These are phyloP conservation scores for Malassezia japonica DNA, from an alignment of 1,284 basidiomycete species.

Conservation along the genomic window DNA sequence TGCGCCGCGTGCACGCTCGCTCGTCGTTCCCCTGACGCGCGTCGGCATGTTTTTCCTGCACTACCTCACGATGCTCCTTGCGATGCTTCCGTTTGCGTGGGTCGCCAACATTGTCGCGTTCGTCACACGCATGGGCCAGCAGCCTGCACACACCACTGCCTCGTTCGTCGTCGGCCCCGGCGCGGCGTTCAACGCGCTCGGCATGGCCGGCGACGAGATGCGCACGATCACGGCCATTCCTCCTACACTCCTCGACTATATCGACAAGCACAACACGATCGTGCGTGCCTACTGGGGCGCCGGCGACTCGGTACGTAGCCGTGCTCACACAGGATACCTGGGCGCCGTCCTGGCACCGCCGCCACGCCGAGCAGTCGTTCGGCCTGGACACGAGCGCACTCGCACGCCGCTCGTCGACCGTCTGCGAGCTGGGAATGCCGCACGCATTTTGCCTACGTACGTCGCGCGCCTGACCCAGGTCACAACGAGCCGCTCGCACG, in stretches of 20 bases:
- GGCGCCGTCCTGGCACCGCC: conserved; percentile 6
- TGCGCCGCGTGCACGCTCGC: conserved; percentile 2
- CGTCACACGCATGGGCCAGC: background rate
- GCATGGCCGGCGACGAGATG: conserved; percentile 10
- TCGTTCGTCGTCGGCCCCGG: background rate
- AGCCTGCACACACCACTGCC: background rate
- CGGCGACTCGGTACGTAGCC: conserved; percentile 8
- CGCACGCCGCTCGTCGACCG: background rate
- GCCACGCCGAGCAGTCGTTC: conserved; percentile 3
- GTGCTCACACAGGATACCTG: conserved; percentile 10
- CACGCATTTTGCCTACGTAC: conserved; percentile 15
- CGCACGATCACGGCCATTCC: conserved; percentile 2
- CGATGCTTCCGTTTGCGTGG: conserved; percentile 1
- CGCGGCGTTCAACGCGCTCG: background rate
- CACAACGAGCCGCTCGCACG: background rate
- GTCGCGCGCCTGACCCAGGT: background rate
- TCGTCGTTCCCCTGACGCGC: background rate
- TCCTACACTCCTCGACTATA: background rate
- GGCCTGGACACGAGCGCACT: background rate
- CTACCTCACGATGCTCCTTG: background rate
- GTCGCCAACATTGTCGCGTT: background rate
- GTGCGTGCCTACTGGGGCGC: conserved; percentile 12
- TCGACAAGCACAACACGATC: background rate
- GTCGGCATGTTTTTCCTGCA: background rate
- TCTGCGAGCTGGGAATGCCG: conserved; percentile 4